These are phyloP conservation scores for Lipomyces orientalis DNA, from an alignment of 805 yeast genomes.

Conservation along the genomic window DNA sequence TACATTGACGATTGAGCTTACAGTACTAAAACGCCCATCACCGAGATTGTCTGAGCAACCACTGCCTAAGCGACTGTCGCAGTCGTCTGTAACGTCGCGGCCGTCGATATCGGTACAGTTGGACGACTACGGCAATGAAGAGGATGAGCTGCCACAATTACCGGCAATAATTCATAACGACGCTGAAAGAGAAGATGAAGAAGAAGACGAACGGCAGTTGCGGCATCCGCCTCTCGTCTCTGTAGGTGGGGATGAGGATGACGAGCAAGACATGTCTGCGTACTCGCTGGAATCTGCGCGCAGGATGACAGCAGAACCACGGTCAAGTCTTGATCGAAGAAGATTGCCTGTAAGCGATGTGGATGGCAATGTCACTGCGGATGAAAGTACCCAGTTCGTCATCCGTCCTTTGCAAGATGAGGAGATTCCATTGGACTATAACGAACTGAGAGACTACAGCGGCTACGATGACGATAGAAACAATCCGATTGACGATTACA, in stretches of 20 bases:
- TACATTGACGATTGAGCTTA: background rate
- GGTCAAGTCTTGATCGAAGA: slow-evolving; percentile 19
- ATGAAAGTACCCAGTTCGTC: slow-evolving; percentile 18
- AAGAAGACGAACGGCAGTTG: slow-evolving; percentile 7
- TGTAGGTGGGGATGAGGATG: slow-evolving; percentile 5
- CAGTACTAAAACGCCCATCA: background rate
- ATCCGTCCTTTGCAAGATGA: slow-evolving; percentile 13
- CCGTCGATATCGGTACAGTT: background rate
- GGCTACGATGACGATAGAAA: background rate
- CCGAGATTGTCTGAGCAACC: background rate
- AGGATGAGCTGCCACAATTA: background rate
- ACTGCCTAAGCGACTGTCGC: slow-evolving; percentile 1
- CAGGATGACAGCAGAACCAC: slow-evolving; percentile 8
- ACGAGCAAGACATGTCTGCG: background rate
- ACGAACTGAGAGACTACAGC: background rate
- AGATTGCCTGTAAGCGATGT: slow-evolving; percentile 10
- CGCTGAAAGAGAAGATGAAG: background rate
- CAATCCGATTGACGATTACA: slow-evolving; percentile 7
- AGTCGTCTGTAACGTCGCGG: slow-evolving; percentile 1
- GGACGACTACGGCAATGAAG: background rate
- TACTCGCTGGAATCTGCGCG: background rate
- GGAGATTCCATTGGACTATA: slow-evolving; percentile 2
- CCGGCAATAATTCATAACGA: background rate
- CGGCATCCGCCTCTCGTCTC: background rate
- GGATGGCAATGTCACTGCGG: slow-evolving; percentile 6